Evolutionary conservation across 1,139 yeast species (phyloP), one percentile per base, ranked within the genome.

Genomic region (Cylindricascospora bacillispora): DNA sequence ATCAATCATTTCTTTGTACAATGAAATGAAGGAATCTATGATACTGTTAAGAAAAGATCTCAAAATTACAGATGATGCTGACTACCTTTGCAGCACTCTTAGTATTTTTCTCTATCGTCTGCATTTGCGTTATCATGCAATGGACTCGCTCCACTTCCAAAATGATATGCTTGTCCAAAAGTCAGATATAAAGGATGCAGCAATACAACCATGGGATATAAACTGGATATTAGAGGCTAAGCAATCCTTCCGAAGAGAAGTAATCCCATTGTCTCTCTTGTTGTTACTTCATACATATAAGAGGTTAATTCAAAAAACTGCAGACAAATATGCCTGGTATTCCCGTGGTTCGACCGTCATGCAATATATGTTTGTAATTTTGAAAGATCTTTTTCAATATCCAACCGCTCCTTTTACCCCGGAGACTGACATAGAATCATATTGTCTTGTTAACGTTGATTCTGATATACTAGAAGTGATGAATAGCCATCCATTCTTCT

Each of bases 311-410:
- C 47, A 43, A 23, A 29, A 34, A 9, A 27, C 35, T 24, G 36
- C 39, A 9, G 32, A 30, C 10, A 37, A 39, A 17, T 43, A 33
- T 29, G 28, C 36, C 5, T 47, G 53, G 53, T 46, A 45, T 27
- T 39, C 49, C 6, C 34, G 35, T 24, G 52, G 52, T 13, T 47
- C 52, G 3, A 47, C 52, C 2, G 48, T 46, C 3, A 47, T 46
- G 52, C 52, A 47, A 32, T 47, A 47, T 31, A 32, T 47, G 7
- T 47, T 45, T 27, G 39, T 47, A 5, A 31, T 46, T 6, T 32
- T 47, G 13, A 41, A 44, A 24, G 48, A 44, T 28, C 25, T 47
- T 3, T 39, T 35, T 25, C 47, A 44, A 22, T 27, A 32, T 22
- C 46, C 46, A 18, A 11, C 24, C 4, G 37, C 29, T 21, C 23